Conservation (phyloP, 2,329 filamentous ascomycete species). For the Aspergillus sp. region DNA sequence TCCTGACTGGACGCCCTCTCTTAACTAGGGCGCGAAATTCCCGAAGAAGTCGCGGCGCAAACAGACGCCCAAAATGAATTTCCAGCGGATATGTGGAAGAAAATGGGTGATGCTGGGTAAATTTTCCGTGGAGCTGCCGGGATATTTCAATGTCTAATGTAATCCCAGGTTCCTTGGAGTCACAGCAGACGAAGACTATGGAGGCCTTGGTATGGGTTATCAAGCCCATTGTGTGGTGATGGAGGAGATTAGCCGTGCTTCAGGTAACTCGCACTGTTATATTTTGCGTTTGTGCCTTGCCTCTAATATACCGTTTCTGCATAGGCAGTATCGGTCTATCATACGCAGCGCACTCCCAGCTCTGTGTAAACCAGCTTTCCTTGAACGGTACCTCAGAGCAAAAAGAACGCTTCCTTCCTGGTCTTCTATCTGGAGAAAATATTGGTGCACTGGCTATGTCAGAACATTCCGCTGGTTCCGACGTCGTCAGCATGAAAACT, state of each 20-base stretch:
- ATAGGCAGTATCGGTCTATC: conserved; percentile 64
- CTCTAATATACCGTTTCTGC: neutral
- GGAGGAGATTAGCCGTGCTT: conserved; percentile 90
- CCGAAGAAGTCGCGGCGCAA: conserved; percentile 74
- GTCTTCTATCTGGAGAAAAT: conserved; percentile 73
- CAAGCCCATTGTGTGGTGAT: conserved; percentile 94
- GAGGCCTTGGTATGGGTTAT: conserved; percentile 88
- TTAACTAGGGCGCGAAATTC: conserved; percentile 70
- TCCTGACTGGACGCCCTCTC: neutral
- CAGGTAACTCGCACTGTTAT: conserved; percentile 49
- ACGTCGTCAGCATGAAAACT: conserved; percentile 95
- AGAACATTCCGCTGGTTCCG: conserved; percentile 84
- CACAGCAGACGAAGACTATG: conserved; percentile 88
- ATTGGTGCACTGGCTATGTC: conserved; percentile 94
- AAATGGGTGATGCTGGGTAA: conserved; percentile 79
- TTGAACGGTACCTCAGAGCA: conserved; percentile 80
- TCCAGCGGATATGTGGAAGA: conserved; percentile 87
- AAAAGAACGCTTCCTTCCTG: conserved; percentile 77
- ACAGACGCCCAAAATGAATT: conserved; percentile 90
- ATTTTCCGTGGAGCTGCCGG: neutral
- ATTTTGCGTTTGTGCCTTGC: too few species aligned
- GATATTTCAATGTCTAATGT: neutral
- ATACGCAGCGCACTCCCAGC: conserved; percentile 92
- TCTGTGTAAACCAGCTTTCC: conserved; percentile 95
- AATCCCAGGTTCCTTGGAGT: conserved; percentile 72